Evolutionary conservation across 176 grass and related monocot genomes (phyloP).

Genomic region (Phyllostachys edulis): DNA sequence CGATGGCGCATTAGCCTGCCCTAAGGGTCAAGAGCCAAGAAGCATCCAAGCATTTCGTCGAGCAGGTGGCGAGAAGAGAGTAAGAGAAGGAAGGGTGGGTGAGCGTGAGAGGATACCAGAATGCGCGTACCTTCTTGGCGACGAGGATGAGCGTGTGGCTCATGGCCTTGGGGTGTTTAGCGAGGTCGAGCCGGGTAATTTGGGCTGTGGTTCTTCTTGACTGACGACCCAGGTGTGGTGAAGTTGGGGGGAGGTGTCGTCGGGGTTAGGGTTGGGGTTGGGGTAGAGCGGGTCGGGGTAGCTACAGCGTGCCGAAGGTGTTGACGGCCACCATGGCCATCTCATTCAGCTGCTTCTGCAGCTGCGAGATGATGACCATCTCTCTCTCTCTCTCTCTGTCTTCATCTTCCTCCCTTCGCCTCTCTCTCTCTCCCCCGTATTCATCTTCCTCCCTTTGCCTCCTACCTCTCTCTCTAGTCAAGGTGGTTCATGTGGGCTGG

Average conservation of each 20-base stretch:
- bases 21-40: not conserved
- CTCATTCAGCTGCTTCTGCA: conserved; percentile 88
- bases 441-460: not conserved
- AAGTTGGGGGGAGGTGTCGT: conserved; percentile 34
- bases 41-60: not conserved
- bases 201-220: too few species aligned
- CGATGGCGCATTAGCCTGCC: not conserved
- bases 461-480: too few species aligned
- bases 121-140: conserved; percentile 69
- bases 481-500: too few species aligned
- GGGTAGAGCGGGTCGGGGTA: conserved; percentile 86
- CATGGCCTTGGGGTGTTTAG: conserved; percentile 84
- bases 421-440: not conserved
- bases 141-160: conserved; percentile 77
- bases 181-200: conserved; percentile 52
- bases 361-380: conserved; percentile 97
- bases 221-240: too few species aligned
- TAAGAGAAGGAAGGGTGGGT: not conserved
- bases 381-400: not conserved
- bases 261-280: conserved; percentile 45
- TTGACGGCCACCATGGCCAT: conserved; percentile 80
- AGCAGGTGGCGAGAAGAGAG: conserved; percentile 14
- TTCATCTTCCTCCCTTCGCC: not conserved
- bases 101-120: not conserved
- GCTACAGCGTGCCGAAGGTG: conserved; percentile 89